phyloP scores from a whole-genome alignment of 2,329 filamentous ascomycete species.

The Hymenoscyphus fraxineus region DNA sequence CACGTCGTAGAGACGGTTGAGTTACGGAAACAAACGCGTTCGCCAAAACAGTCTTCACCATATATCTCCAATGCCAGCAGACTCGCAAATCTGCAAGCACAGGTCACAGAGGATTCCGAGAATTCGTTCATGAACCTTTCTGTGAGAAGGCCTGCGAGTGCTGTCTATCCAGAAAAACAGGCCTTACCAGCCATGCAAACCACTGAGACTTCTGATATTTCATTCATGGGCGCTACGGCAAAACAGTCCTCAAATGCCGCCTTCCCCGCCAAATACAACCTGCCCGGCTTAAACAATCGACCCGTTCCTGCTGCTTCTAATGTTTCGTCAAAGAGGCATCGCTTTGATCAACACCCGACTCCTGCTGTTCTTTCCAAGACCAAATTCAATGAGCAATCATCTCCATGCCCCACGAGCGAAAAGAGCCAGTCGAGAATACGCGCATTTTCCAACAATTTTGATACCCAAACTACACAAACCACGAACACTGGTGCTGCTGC shows the following conservation, averaged over 20 bases:
- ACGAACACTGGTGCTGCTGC: slow-evolving; percentile 16
- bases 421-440: slow-evolving; percentile 1
- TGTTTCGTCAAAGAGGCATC: slow-evolving; percentile 16
- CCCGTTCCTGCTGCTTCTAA: slow-evolving; percentile 11
- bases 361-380: not conserved
- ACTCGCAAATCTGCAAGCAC: slow-evolving; percentile 54
- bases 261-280: slow-evolving; percentile 16
- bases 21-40: not conserved
- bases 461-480: slow-evolving; percentile 14
- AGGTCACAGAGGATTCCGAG: slow-evolving; percentile 48
- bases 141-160: not conserved
- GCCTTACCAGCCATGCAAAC: not conserved
- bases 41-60: slow-evolving; percentile 15
- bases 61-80: slow-evolving; percentile 33
- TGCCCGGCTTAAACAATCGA: slow-evolving; percentile 33
- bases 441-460: not conserved
- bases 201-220: slow-evolving; percentile 1
- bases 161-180: not conserved
- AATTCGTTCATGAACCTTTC: slow-evolving; percentile 42
- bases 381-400: not conserved
- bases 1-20: not conserved
- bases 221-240: not conserved
- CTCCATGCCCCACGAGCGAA: not conserved
- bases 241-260: not conserved
- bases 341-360: not conserved